These are phyloP conservation scores for Plasmodium inui DNA, from an alignment of 169 alveolate species.

Conservation along the genomic window DNA sequence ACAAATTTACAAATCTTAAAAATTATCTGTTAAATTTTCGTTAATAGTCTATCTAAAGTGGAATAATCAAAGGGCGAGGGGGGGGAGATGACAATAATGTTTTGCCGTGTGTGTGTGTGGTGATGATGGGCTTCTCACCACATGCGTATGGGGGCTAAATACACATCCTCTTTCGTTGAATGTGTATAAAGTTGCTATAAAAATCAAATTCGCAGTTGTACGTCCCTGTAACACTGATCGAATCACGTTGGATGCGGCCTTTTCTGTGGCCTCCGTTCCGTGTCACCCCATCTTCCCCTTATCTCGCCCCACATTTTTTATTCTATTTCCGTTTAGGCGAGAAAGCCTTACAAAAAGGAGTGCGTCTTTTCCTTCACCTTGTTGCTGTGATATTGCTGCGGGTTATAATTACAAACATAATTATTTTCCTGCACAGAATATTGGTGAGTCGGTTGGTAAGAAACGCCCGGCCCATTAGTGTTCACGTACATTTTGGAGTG, in stretches of 20 bases:
- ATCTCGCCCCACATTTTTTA: background rate
- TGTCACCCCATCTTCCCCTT: background rate
- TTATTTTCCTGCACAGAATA: conserved; percentile 20
- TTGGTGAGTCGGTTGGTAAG: conserved; percentile 10
- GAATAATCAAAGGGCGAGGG: background rate
- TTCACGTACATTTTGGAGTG: conserved; percentile 34
- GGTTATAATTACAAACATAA: conserved; percentile 40
- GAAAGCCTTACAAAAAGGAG: background rate
- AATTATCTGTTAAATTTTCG: conserved; percentile 41
- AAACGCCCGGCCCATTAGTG: background rate
- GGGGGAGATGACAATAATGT: background rate
- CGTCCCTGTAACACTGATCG: background rate
- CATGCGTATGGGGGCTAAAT: background rate
- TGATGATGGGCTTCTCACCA: background rate
- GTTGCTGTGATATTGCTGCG: conserved; percentile 15
- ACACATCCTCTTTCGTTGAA: background rate
- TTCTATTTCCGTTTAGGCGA: background rate
- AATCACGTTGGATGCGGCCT: background rate
- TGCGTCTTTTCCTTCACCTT: conserved; percentile 26
- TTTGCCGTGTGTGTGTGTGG: background rate
- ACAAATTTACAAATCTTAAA: conserved; percentile 25
- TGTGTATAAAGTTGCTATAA: background rate
- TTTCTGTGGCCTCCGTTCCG: background rate
- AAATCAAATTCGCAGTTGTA: background rate
- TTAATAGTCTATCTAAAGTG: conserved; percentile 27